Evolutionary conservation across 1,284 basidiomycete species (phyloP).

Genomic region (Boletellus deceptivus): DNA sequence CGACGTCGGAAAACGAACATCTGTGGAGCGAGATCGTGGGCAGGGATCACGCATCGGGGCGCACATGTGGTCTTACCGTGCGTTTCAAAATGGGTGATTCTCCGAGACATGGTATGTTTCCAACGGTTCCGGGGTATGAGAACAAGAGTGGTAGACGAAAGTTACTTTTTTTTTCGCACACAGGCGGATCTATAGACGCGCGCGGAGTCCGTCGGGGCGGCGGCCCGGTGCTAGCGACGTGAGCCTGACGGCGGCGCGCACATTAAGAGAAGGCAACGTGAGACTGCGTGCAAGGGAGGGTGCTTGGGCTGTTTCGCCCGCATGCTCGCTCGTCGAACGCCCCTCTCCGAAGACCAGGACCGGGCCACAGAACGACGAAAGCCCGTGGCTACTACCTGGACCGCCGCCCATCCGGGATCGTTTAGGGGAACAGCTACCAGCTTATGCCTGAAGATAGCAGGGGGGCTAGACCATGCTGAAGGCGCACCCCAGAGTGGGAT

Average conservation of each 20-base stretch:
- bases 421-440: too few relatives aligned
- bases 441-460: too few relatives aligned
- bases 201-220: constrained; percentile 11
- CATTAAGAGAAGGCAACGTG: too few relatives aligned
- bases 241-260: neutral
- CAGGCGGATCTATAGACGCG: neutral
- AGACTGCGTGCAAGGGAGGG: too few relatives aligned
- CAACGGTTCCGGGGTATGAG: neutral
- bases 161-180: neutral
- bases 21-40: constrained; percentile 12
- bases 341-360: too few relatives aligned
- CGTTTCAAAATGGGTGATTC: constrained; percentile 37
- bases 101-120: constrained; percentile 27
- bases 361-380: too few relatives aligned
- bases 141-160: neutral
- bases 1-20: constrained; percentile 49
- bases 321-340: too few relatives aligned
- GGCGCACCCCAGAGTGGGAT: too few relatives aligned
- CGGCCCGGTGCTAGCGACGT: constrained; percentile 15
- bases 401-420: too few relatives aligned
- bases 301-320: too few relatives aligned
- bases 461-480: too few relatives aligned
- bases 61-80: constrained; percentile 25
- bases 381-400: too few relatives aligned
- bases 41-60: neutral